phyloP scores from a whole-genome alignment of 1,284 basidiomycete genomes.

The Melanopsichium pennsylvanicum region DNA sequence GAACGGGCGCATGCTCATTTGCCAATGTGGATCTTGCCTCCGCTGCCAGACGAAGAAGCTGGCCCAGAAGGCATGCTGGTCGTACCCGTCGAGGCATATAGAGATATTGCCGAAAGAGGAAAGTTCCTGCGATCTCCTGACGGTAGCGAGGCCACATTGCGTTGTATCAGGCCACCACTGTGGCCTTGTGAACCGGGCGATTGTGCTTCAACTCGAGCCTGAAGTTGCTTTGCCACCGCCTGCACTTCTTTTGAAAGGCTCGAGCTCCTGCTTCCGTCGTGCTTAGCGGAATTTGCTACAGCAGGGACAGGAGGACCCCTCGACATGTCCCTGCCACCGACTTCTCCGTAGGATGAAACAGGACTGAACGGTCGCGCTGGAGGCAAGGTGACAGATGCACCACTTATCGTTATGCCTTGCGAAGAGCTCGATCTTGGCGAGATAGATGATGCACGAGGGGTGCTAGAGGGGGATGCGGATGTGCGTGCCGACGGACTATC shows the following conservation, averaged over 20 bases:
- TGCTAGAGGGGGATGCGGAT: conserved; percentile 18
- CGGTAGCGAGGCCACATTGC: conserved; percentile 8
- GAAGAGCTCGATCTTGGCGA: conserved; percentile 17
- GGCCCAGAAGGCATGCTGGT: conserved; percentile 21
- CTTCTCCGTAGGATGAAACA: neutral
- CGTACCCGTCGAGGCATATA: conserved; percentile 33
- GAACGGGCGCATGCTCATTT: too few relatives aligned
- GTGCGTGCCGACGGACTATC: conserved; percentile 13
- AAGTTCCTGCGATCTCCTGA: conserved; percentile 33
- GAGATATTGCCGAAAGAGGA: conserved; percentile 36
- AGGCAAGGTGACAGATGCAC: conserved; percentile 1
- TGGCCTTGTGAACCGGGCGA: conserved; percentile 17
- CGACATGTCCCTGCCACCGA: neutral
- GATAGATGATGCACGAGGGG: conserved; percentile 13
- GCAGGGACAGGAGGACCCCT: conserved; percentile 9
- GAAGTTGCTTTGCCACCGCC: conserved; percentile 37
- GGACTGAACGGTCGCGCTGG: conserved; percentile 1
- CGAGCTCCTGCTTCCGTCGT: neutral
- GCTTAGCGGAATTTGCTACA: neutral
- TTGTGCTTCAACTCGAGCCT: conserved; percentile 42
- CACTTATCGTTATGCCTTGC: neutral
- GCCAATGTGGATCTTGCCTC: conserved; percentile 13
- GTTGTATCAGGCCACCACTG: conserved; percentile 1
- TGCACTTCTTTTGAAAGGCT: conserved; percentile 41
- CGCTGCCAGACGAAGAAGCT: conserved; percentile 4